These are phyloP conservation scores for Immersiporthe knoxdaviesiana DNA, from an alignment of 2,329 filamentous ascomycete species.

Conservation along the genomic window DNA sequence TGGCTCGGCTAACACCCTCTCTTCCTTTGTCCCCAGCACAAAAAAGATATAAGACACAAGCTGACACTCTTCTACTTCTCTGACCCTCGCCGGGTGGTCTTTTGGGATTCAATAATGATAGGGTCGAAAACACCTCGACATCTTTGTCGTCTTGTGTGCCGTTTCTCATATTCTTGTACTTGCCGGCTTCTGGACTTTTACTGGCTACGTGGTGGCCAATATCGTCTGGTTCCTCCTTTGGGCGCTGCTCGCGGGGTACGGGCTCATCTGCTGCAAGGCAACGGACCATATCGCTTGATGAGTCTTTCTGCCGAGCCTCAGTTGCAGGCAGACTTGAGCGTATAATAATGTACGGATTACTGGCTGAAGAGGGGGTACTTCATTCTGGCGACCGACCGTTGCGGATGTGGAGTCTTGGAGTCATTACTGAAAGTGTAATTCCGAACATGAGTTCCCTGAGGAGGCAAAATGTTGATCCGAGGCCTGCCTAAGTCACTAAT, in stretches of 20 bases:
- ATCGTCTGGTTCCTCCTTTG: conserved; percentile 17
- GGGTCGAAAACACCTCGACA: conserved; percentile 22
- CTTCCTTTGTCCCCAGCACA: background rate
- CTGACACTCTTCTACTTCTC: background rate
- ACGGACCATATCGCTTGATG: background rate
- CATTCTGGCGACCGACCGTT: no score
- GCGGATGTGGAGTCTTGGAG: no score
- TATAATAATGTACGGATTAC: no score
- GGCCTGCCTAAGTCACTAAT: no score
- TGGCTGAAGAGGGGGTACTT: no score
- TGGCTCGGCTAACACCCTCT: background rate
- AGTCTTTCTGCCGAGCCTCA: background rate
- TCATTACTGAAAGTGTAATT: no score
- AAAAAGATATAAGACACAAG: background rate
- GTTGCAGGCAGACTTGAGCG: background rate
- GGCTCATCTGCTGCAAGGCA: conserved; percentile 16
- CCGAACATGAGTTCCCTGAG: no score
- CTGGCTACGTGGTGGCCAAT: conserved; percentile 8
- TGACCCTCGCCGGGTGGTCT: no score
- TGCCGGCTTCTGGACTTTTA: conserved; percentile 8
- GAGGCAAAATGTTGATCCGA: no score
- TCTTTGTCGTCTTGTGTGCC: conserved; percentile 8
- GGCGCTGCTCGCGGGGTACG: conserved; percentile 15
- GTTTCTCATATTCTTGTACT: conserved; percentile 7
- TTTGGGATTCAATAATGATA: background rate